Evolutionary conservation across 257 asterid genomes (phyloP), one percentile per base, ranked within the genome.

Genomic region (Ilex aquifolium): DNA sequence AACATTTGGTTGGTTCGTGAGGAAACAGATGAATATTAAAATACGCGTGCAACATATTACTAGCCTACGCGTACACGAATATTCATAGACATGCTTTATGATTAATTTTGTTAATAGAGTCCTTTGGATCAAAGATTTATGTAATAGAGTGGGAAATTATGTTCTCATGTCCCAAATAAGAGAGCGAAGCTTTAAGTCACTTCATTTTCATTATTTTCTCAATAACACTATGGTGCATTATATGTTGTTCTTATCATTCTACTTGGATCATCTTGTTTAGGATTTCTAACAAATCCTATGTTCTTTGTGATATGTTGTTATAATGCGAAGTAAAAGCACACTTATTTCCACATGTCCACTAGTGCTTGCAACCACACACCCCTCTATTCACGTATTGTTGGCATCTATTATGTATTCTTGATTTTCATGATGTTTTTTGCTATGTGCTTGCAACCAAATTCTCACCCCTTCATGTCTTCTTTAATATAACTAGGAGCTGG

Each of bases 401-500:
- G 42, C 42, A 36, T 36, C 42, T 36, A 2, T 21, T 36, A 36
- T 36, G 42, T 2, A 36, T 36, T 10, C 52, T 46, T 46, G 52
- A 10, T 12, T 46, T 46, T 46, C 52, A 46, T 10, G 13, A 10
- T 30, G 48, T 29, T 10, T 31, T 44, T 58, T 21, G 27, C 46
- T 30, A 48, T 9, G 17, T 13, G 13, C 14, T 17, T 21, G 60
- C 50, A 36, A 36, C 30, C 31, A 42, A 56, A 44, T 31, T 49
- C 32, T 64, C 44, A 61, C 27, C 4, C 27, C 27, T 21, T 21
- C 27, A 40, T 42, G 46, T 54, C 59, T 68, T 64, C 58, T 66
- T 17, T 6, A 7, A 52, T 70, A 62, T 56, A 40, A 60, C 31
- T 69, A 93, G 99, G 99, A 93, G 76, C 78, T 90, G 62, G 97